Percentiles rank a stretch among this genome's conserved stretches.
phyloP scores from a whole-genome alignment of 345 rosid species.

The Litchi chinensis region DNA sequence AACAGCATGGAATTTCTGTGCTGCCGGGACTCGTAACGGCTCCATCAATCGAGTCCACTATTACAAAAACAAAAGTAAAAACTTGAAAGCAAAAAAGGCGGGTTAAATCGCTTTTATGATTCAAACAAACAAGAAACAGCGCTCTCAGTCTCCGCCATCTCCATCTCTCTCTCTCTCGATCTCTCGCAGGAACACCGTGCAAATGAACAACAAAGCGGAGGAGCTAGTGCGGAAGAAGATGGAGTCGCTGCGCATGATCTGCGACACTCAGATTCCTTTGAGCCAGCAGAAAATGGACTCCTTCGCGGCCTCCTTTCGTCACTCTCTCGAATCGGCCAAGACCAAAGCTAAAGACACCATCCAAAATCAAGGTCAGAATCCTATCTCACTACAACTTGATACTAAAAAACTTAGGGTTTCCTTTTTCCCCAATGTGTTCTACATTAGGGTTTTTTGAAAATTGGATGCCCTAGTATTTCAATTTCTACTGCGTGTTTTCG shows the following conservation, averaged over 20 bases:
- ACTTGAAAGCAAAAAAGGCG: constrained; percentile 28
- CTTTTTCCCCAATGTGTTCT: neutral
- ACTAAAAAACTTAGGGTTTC: neutral
- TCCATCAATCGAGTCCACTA: too few relatives aligned
- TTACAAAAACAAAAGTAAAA: neutral
- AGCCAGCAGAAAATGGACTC: constrained; percentile 56
- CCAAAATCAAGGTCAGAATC: constrained; percentile 51
- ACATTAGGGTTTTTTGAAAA: constrained; percentile 23
- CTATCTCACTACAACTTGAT: neutral
- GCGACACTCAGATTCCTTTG: constrained; percentile 40
- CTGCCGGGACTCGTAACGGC: neutral
- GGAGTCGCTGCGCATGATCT: constrained; percentile 56
- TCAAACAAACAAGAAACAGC: constrained; percentile 8
- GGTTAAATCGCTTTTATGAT: constrained; percentile 21
- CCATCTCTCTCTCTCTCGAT: constrained; percentile 15
- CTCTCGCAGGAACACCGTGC: neutral
- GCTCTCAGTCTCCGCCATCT: neutral
- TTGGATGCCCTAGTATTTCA: neutral
- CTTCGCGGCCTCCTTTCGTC: constrained; percentile 42
- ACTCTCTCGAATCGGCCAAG: constrained; percentile 47
- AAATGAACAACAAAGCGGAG: constrained; percentile 32
- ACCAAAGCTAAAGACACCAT: constrained; percentile 51
- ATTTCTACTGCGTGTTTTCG: neutral
- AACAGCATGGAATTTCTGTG: neutral
- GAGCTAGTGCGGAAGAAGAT: constrained; percentile 44